Conservation (phyloP, 257 asterid genomes). For the Eustoma russellianum region DNA sequence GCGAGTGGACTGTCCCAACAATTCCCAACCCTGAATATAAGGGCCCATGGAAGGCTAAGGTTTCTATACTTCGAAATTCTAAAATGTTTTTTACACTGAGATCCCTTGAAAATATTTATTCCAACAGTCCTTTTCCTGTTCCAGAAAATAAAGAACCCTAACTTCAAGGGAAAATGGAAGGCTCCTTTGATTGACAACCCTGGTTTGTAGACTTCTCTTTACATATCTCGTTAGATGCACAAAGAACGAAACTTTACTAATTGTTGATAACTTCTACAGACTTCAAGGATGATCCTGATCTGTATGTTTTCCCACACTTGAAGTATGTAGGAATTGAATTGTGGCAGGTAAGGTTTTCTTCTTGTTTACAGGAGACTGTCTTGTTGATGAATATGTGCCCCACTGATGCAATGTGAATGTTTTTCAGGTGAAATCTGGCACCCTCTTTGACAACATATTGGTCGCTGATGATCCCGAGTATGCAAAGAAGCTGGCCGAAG, state of each 20-base stretch:
- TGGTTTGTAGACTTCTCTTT: constrained; percentile 25
- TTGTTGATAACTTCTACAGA: constrained; percentile 29
- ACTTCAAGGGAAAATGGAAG: constrained; percentile 90
- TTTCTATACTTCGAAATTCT: constrained; percentile 16
- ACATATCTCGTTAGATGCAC: not conserved
- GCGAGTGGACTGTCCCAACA: constrained; percentile 93
- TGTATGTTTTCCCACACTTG: constrained; percentile 85
- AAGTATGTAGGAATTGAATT: constrained; percentile 93
- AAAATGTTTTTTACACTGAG: not conserved
- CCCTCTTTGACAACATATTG: constrained; percentile 88
- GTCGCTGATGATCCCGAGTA: constrained; percentile 78
- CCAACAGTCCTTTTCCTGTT: constrained; percentile 10
- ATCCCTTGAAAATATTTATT: not conserved
- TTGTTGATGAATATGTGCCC: too few relatives aligned
- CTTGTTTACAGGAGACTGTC: not conserved
- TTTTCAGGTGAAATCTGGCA: constrained; percentile 94
- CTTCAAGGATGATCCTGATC: constrained; percentile 87
- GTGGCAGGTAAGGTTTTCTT: constrained; percentile 65
- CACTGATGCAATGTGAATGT: constrained; percentile 3
- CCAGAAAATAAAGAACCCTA: constrained; percentile 82
- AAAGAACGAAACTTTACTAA: not conserved
- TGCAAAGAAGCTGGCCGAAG: constrained; percentile 79
- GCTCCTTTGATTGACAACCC: constrained; percentile 89
- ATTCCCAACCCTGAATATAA: constrained; percentile 90
- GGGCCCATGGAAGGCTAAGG: constrained; percentile 88